Conservation (phyloP, 176 grass and related monocot genomes). For the Microstegium vimineum region DNA sequence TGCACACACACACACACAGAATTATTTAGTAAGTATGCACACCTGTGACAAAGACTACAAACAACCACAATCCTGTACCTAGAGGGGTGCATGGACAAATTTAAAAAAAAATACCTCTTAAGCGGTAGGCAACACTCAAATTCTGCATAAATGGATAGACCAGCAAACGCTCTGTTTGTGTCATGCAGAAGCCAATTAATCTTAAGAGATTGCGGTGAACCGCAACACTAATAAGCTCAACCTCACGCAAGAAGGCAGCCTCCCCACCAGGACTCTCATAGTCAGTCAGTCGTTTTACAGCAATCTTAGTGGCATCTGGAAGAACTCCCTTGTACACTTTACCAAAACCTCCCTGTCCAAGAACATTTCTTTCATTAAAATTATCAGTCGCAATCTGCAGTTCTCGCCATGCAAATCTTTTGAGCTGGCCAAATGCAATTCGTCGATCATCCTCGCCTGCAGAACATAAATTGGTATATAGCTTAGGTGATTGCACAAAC, state of each 20-base stretch:
- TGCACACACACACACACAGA: background rate
- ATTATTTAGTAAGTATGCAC: background rate
- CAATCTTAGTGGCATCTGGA: constrained; percentile 78
- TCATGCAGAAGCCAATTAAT: constrained; percentile 79
- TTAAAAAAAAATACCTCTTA: constrained; percentile 57
- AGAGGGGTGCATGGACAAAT: background rate
- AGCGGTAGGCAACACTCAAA: constrained; percentile 78
- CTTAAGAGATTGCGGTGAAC: constrained; percentile 86
- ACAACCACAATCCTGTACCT: background rate
- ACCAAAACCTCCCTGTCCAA: constrained; percentile 92
- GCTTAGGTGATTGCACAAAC: background rate
- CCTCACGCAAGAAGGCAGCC: constrained; percentile 77
- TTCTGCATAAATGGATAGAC: constrained; percentile 93
- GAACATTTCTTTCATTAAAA: constrained; percentile 81
- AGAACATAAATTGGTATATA: constrained; percentile 15
- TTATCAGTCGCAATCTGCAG: constrained; percentile 73
- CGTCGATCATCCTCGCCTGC: constrained; percentile 76
- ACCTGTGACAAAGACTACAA: background rate
- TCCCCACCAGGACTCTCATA: constrained; percentile 80
- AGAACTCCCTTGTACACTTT: constrained; percentile 92
- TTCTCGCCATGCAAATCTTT: constrained; percentile 82
- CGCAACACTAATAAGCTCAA: constrained; percentile 82
- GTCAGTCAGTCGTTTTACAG: constrained; percentile 84
- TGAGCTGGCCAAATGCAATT: constrained; percentile 84
- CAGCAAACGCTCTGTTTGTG: constrained; percentile 66